Percentiles rank a stretch among this genome's conserved stretches.
These are phyloP conservation scores for Daphne laureola DNA, from an alignment of 441 rosid species.

Conservation along the genomic window DNA sequence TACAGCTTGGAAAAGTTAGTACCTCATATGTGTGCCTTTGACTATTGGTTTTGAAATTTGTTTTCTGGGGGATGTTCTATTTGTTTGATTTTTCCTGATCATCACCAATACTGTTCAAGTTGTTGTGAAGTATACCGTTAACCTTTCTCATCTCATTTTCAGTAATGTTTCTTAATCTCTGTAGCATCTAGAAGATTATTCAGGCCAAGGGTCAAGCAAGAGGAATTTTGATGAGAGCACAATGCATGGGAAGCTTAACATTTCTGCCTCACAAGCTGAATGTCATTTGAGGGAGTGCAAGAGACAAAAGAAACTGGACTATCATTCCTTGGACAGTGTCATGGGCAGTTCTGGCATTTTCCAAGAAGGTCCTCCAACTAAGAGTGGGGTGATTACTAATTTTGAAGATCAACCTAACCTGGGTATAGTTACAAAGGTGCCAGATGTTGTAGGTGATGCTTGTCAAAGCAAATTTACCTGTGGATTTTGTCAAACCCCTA, in stretches of 20 bases:
- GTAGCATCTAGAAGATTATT: constrained; percentile 30
- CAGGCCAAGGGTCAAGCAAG: constrained; percentile 17
- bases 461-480: constrained; percentile 27
- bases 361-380: constrained; percentile 12
- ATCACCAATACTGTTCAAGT: no score
- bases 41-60: no score
- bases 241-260: constrained; percentile 21
- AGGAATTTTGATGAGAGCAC: constrained; percentile 18
- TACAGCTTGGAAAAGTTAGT: no score
- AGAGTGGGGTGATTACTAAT: constrained; percentile 16
- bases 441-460: constrained; percentile 16
- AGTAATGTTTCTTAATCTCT: constrained; percentile 7
- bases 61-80: no score
- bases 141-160: neutral
- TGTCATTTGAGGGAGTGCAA: constrained; percentile 30
- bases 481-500: constrained; percentile 72
- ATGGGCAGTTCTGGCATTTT: constrained; percentile 5
- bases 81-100: no score
- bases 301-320: constrained; percentile 45
- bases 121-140: neutral
- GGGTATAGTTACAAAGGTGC: constrained; percentile 13
- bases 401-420: constrained; percentile 12
- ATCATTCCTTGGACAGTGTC: constrained; percentile 16
- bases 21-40: no score
- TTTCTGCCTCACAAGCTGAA: constrained; percentile 26